These are phyloP conservation scores for Thielaviopsis cerberus DNA, from an alignment of 2,329 filamentous ascomycete genomes.

Conservation along the genomic window DNA sequence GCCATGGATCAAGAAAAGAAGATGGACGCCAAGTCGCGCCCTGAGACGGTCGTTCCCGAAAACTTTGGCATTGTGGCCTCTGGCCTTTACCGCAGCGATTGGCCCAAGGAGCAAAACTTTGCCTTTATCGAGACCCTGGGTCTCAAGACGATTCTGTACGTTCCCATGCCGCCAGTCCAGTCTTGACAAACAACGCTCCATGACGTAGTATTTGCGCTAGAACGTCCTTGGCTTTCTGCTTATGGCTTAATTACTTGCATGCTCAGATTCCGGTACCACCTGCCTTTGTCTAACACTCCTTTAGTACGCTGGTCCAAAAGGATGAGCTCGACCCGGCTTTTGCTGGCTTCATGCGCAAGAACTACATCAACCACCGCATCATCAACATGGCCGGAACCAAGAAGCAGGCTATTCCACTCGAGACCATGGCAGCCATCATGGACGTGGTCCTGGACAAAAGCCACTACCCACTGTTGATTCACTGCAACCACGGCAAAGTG, in stretches of 20 bases:
- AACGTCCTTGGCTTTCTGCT: not conserved
- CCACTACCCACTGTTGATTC: constrained; percentile 67
- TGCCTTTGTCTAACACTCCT: not conserved
- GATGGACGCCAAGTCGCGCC: not conserved
- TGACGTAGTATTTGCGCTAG: not conserved
- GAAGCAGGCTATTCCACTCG: constrained; percentile 48
- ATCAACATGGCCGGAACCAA: constrained; percentile 81
- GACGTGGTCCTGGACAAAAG: constrained; percentile 49
- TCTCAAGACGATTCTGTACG: constrained; percentile 65
- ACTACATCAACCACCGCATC: constrained; percentile 52
- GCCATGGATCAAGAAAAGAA: not conserved
- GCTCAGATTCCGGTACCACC: not conserved
- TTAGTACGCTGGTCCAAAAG: constrained; percentile 44
- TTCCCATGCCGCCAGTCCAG: constrained; percentile 11
- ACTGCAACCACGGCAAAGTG: constrained; percentile 83
- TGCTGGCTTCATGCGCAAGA: constrained; percentile 41
- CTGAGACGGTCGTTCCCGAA: constrained; percentile 25
- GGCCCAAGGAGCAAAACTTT: constrained; percentile 53
- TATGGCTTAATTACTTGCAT: not conserved
- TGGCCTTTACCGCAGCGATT: constrained; percentile 66
- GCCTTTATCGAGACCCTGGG: constrained; percentile 47
- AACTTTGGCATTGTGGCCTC: constrained; percentile 65
- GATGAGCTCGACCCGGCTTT: constrained; percentile 35
- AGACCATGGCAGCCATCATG: constrained; percentile 53
- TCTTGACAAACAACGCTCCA: too few relatives aligned